phyloP scores from a whole-genome alignment of 2,329 filamentous ascomycete genomes.

The Alternaria longipes region DNA sequence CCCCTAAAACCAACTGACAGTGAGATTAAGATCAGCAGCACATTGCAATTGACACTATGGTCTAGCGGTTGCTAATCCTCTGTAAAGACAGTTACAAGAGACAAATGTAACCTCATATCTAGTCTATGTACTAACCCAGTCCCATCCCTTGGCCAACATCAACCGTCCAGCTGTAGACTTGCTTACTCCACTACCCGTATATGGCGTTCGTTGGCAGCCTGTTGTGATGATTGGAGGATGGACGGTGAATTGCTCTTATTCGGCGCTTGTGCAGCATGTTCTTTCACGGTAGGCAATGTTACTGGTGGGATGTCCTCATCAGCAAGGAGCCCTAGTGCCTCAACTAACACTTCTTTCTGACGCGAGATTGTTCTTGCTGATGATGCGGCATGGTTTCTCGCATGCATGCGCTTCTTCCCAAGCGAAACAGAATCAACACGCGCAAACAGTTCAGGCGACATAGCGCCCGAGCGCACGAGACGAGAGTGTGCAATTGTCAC shows the following conservation, averaged over 20 bases:
- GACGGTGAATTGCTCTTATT: slow-evolving; percentile 18
- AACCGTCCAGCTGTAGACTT: not conserved
- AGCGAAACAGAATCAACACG: slow-evolving; percentile 33
- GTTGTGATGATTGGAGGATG: slow-evolving; percentile 12
- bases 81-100: not conserved
- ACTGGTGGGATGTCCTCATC: slow-evolving; percentile 3
- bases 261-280: slow-evolving; percentile 21
- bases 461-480: slow-evolving; percentile 26
- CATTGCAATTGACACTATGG: not conserved
- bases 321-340: not conserved
- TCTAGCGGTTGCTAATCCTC: not conserved
- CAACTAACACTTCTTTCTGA: not conserved
- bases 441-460: slow-evolving; percentile 33
- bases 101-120: not conserved
- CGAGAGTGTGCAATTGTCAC: slow-evolving; percentile 41
- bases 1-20: not conserved
- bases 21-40: not conserved
- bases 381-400: slow-evolving; percentile 25
- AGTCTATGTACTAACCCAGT: not conserved
- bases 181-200: slow-evolving; percentile 31
- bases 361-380: not conserved
- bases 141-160: not conserved
- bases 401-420: slow-evolving; percentile 42
- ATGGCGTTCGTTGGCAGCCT: slow-evolving; percentile 13
- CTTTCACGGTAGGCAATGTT: slow-evolving; percentile 12